Base-by-base conservation (phyloP, 371 early-diverging fungal genomes). In the Apophysomyces ossiformis region DNA sequence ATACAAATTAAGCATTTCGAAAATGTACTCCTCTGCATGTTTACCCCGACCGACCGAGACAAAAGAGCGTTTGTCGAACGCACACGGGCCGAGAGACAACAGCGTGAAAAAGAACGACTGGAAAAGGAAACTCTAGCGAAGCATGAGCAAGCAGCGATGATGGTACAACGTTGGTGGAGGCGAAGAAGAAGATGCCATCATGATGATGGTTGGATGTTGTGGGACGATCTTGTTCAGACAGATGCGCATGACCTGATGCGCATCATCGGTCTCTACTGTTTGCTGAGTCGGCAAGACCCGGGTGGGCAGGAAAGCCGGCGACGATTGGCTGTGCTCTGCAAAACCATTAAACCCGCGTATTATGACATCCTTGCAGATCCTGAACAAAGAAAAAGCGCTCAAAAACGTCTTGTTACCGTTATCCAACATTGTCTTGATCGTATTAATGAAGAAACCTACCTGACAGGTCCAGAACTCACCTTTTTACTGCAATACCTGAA, bases 401-500 rank as follows among this genome's bases (percentile, higher is more conserved):
- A 56, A 18, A 45, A 43, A 5, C 77, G 77, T n/a, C 39, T 82
- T 7, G 56, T 69, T 26, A 7, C 37, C 0, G 45, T 77, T 5
- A 67, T 79, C 11, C 61, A 68, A 16, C 67, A 71, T 63, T 79
- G 76, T 26, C 67, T 78, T 11, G 41, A 56, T 5, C 65, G 67
- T 8, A 69, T 72, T 32, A 65, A 64, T 32, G 65, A 72, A n/a
- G 60, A 66, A 4, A 63, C 73, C 1, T 75, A 74, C 38, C 64
- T 77, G 12, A 73, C 78, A 26, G 82, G 85, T 0, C 73, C 81
- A 26, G 87, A 87, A 68, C 73, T 87, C 21, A 82, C 73, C 1
- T 72, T 81, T 26, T 26, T 87, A 15, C 61, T 87, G 57, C 76
- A 82, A 11, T 85, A 70, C 63, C 63, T 87, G 35, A 83, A 85